phyloP scores from a whole-genome alignment of 192 early-diverging fungal species.

The Backusella tarrabulga region DNA sequence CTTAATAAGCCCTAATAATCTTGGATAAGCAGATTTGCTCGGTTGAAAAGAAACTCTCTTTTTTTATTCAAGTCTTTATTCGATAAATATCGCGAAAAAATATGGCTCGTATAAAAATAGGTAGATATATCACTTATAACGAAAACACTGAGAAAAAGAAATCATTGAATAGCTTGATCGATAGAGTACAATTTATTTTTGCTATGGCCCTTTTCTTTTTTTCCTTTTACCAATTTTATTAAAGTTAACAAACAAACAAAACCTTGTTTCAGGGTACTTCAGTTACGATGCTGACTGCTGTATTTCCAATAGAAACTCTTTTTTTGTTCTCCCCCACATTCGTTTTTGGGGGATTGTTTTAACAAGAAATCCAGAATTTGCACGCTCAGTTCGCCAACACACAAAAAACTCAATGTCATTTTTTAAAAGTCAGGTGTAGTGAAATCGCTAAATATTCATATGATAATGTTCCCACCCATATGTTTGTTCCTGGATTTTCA shows the following conservation, averaged over 20 bases:
- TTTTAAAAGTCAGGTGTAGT: not conserved
- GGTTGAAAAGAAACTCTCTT: not conserved
- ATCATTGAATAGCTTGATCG: not conserved
- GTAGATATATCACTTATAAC: not conserved
- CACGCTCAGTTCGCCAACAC: not conserved
- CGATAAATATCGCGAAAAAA: not conserved
- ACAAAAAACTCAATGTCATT: not conserved
- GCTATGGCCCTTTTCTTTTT: not conserved
- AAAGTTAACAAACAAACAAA: not conserved
- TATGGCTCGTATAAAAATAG: not conserved
- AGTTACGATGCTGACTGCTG: not conserved
- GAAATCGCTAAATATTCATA: not conserved
- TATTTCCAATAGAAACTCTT: not conserved
- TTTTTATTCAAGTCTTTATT: not conserved
- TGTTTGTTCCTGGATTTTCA: not conserved
- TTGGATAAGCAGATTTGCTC: not conserved
- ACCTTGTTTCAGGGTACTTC: not conserved
- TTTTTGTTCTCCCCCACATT: not conserved
- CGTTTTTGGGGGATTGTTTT: not conserved
- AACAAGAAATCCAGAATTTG: not conserved
- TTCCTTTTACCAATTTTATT: not conserved
- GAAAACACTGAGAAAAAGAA: not conserved
- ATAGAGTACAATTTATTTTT: no score
- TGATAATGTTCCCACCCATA: conserved; percentile 1
- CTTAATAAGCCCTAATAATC: not conserved